Base-by-base conservation (phyloP, 139 green algal species). In the Haematococcus sp. region DNA sequence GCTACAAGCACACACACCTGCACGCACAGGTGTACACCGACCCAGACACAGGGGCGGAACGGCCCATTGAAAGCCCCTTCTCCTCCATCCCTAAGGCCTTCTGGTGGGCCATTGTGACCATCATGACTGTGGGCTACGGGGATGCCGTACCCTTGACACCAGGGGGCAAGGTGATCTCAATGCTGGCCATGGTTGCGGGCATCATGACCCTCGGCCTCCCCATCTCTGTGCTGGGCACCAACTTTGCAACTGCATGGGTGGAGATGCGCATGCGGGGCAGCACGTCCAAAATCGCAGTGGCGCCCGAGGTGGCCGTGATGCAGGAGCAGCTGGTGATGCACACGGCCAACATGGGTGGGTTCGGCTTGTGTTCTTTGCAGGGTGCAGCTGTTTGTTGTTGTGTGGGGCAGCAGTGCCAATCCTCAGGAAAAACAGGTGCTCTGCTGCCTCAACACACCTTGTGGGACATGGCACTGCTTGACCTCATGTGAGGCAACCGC, bases 61-160 rank as follows among this genome's bases (percentile, higher is more conserved):
- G 40, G 40, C 40, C 40, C 7, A 49, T 49, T 49, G 40, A 49
- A 11, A 49, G 40, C 9, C 33, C 73, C 59, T 70, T 77, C 20
- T 44, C 35, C 63, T 49, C 27, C 65, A 74, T 76, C 34, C 75
- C 75, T 3, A 20, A 58, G 22, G 49, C 33, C 31, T 73, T 82
- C 49, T 83, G 80, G 80, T 86, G 76, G 76, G 64, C 77, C 51
- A 79, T 86, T 16, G 80, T 86, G 30, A 83, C 80, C 25, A 49
- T 86, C 3, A 78, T 82, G 63, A 86, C 80, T 15, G 80, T 86
- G 40, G 80, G 80, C 25, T 86, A 83, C 44, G 80, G 80, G 2
- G 80, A 86, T 33, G 68, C 77, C 19, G 31, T 77, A 20, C 80
- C 80, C 22, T 25, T 76, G 52, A 86, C 54, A 7, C 25, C 32